phyloP scores from a whole-genome alignment of 2,329 filamentous ascomycete genomes.

The Chaetomiaceae sp. region DNA sequence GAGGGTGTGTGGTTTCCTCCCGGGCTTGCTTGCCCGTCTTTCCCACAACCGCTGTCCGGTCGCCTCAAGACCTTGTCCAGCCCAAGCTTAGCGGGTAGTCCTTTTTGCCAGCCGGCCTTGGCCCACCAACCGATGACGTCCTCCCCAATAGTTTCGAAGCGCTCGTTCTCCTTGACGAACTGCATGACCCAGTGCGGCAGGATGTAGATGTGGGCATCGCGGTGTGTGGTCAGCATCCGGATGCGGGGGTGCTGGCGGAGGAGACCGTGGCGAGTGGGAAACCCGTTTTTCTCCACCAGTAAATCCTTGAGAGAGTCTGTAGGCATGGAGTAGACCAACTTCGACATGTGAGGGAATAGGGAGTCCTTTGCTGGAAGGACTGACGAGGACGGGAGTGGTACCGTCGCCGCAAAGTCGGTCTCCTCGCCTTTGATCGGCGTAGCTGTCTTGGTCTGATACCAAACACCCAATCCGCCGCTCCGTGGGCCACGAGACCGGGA shows the following conservation, averaged over 20 bases:
- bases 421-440: constrained; percentile 81
- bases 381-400: constrained; percentile 54
- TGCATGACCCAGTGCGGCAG: constrained; percentile 89
- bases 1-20: neutral
- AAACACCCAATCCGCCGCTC: constrained; percentile 80
- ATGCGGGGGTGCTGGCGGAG: constrained; percentile 68
- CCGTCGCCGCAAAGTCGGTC: constrained; percentile 82
- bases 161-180: constrained; percentile 71
- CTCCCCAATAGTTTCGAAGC: constrained; percentile 81
- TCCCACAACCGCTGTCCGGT: constrained; percentile 8
- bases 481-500: constrained; percentile 32
- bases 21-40: constrained; percentile 6
- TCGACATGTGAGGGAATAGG: constrained; percentile 62
- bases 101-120: constrained; percentile 84
- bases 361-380: constrained; percentile 57
- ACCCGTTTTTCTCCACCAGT: constrained; percentile 64
- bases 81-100: constrained; percentile 70
- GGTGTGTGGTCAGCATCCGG: constrained; percentile 74
- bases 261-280: constrained; percentile 70
- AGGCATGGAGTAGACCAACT: constrained; percentile 77
- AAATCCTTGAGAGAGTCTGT: constrained; percentile 85
- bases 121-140: constrained; percentile 95
- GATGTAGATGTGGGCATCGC: constrained; percentile 92
- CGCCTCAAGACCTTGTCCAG: constrained; percentile 56
- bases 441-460: constrained; percentile 77